phyloP scores from a whole-genome alignment of 169 alveolate species.

The Perkinsus chesapeaki region DNA sequence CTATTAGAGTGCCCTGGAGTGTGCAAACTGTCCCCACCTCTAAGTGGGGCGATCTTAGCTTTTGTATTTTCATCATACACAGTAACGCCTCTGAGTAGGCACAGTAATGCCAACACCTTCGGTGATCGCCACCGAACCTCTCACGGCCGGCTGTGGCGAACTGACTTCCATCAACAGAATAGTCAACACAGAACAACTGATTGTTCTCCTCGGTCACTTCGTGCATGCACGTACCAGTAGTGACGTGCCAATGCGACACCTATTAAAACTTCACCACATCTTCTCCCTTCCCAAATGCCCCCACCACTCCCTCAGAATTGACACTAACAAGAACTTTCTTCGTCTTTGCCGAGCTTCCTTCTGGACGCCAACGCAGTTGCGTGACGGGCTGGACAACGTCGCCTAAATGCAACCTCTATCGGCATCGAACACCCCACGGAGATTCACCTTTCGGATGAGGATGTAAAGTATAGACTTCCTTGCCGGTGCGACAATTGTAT shows the following conservation, averaged over 20 bases:
- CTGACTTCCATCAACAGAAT: conserved; percentile 50
- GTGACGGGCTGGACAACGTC: conserved; percentile 18
- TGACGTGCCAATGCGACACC: conserved; percentile 59
- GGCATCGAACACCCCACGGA: neutral
- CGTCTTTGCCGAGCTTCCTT: conserved; percentile 31
- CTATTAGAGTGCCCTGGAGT: conserved; percentile 67
- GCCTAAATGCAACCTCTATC: neutral
- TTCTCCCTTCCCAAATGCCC: neutral
- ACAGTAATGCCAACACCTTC: neutral
- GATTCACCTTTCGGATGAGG: neutral
- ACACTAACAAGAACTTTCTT: conserved; percentile 53
- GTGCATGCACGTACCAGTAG: conserved; percentile 58
- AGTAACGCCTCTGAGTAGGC: conserved; percentile 33
- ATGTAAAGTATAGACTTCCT: conserved; percentile 19
- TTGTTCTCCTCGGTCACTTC: conserved; percentile 47
- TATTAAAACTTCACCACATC: neutral
- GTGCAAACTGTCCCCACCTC: conserved; percentile 41
- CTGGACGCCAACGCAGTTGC: conserved; percentile 62
- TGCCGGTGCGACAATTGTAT: conserved; percentile 5
- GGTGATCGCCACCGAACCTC: neutral
- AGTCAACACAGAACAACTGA: conserved; percentile 58
- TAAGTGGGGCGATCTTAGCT: conserved; percentile 33
- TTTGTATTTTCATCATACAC: conserved; percentile 69
- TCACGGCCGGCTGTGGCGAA: conserved; percentile 74
- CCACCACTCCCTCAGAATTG: conserved; percentile 54